These are phyloP conservation scores for Acanthochlamys bracteata DNA, from an alignment of 106 monocot species.

Conservation along the genomic window DNA sequence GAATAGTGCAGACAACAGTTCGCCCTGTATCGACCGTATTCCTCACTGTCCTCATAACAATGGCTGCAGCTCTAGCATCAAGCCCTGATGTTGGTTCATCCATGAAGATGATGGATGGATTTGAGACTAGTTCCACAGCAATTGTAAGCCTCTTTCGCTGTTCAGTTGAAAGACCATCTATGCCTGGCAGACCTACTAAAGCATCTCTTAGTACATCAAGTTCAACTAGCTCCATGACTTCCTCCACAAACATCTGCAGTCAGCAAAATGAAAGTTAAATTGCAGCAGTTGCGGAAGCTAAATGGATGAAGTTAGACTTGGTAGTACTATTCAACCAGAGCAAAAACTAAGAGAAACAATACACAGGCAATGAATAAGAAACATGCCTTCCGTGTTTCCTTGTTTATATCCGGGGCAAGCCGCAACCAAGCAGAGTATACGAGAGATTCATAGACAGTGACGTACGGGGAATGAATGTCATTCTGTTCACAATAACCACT, in stretches of 20 bases:
- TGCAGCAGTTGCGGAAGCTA: too few species aligned
- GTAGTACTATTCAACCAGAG: too few species aligned
- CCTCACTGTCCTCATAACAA: conserved; percentile 23
- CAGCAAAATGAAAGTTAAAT: background rate
- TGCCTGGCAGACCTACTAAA: conserved; percentile 16
- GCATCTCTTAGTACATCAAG: conserved; percentile 13
- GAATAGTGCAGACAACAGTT: conserved; percentile 19
- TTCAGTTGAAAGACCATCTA: conserved; percentile 20
- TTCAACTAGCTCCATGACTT: conserved; percentile 15
- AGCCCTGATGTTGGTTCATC: conserved; percentile 24
- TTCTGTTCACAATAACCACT: conserved; percentile 95
- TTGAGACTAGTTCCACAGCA: conserved; percentile 19
- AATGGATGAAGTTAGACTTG: too few species aligned
- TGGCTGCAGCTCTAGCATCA: conserved; percentile 26
- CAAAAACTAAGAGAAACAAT: too few species aligned
- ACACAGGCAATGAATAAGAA: background rate
- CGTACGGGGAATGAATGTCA: conserved; percentile 90
- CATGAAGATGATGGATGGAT: conserved; percentile 24
- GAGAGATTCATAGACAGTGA: conserved; percentile 82
- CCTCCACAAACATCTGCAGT: conserved; percentile 21
- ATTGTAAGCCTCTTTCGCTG: conserved; percentile 20
- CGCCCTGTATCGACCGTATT: conserved; percentile 18
- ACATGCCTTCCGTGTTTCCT: conserved; percentile 34
- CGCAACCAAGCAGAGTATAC: conserved; percentile 86
- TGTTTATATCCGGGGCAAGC: conserved; percentile 59